phyloP scores from a whole-genome alignment of 2,329 filamentous ascomycete genomes.

The Botrytis byssoidea region DNA sequence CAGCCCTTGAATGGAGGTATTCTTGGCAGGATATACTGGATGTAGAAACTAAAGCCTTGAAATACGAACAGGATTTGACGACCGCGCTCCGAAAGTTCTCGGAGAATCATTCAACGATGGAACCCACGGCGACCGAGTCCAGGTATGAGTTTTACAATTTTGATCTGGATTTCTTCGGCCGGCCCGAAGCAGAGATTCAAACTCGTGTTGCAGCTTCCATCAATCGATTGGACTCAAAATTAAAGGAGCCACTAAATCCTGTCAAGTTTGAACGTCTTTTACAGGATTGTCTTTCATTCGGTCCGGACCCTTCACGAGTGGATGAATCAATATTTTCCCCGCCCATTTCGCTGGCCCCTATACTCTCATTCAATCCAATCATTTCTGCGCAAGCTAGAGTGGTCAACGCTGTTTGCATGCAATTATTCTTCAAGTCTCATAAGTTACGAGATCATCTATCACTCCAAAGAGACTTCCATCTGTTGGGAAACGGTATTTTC shows the following conservation, averaged over 20 bases:
- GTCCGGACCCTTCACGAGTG: conserved; percentile 1
- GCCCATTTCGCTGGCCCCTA: conserved; percentile 51
- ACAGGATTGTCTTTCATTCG: conserved; percentile 28
- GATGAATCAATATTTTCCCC: conserved; percentile 34
- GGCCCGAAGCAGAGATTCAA: conserved; percentile 48
- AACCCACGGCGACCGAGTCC: background rate
- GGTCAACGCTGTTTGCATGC: conserved; percentile 73
- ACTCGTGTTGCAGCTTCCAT: conserved; percentile 53
- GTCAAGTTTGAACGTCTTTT: conserved; percentile 32
- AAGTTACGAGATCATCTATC: conserved; percentile 68
- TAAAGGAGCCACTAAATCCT: conserved; percentile 30
- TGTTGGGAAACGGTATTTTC: conserved; percentile 83
- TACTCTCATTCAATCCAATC: conserved; percentile 74
- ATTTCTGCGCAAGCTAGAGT: conserved; percentile 72
- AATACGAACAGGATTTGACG: conserved; percentile 49
- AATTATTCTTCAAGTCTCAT: conserved; percentile 73
- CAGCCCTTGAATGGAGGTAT: conserved; percentile 65
- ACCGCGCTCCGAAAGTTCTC: conserved; percentile 35
- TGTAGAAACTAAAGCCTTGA: conserved; percentile 59
- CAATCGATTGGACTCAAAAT: conserved; percentile 43
- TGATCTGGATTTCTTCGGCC: conserved; percentile 48
- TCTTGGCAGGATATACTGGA: conserved; percentile 67
- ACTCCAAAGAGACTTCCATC: conserved; percentile 75
- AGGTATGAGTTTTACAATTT: conserved; percentile 12
- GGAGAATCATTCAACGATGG: too few species aligned